Base-by-base conservation (phyloP, 2,329 filamentous ascomycete genomes). In the Cladosporium sp. region DNA sequence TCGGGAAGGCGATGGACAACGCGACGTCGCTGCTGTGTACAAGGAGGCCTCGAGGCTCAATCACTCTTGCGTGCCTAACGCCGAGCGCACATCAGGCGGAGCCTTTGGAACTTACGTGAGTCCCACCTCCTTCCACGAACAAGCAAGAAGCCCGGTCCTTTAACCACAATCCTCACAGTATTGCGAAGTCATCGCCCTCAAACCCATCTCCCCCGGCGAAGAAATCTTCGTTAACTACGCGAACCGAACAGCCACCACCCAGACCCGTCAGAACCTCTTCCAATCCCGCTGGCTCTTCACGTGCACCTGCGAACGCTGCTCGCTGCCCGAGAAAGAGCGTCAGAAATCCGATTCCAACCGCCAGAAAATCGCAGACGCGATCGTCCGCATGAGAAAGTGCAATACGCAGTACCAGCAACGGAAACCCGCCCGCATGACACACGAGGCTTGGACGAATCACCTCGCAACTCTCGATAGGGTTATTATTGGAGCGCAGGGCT, bases 161-260 rank as follows among this genome's bases (percentile, higher is more conserved):
- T 1, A 5, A 6, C 22, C 9, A 4, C 15, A 16, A 35, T 7
- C 6, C 15, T 15, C 1, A 5, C 12, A 48, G 45, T 48, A 18
- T 12, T 16, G 8, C 19, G 8, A 25, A 3, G 36, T 40, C 35
- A 15, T n/a, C 8, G 35, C 27, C 16, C 8, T 8, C 45, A 12
- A 25, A 7, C 20, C 11, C 7, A 39, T 48, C 45, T 29, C 38
- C 13, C 18, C 27, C 20, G 36, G 36, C 36, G 27, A 39, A 16
- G 45, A 48, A 27, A 40, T 48, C 36, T 25, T 48, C 18, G 16
- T 48, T 36, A 33, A 33, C 36, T 48, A 48, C 11, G 9, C 32
- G 7, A 27, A 48, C 3, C 27, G 18, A 3, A 25, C 33, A 12
- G 27, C 18, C 22, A 6, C 29, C 15, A 20, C 16, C 3, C 20